Conservation (phyloP, 1,284 basidiomycete species). For the Takashimella tepidaria region DNA sequence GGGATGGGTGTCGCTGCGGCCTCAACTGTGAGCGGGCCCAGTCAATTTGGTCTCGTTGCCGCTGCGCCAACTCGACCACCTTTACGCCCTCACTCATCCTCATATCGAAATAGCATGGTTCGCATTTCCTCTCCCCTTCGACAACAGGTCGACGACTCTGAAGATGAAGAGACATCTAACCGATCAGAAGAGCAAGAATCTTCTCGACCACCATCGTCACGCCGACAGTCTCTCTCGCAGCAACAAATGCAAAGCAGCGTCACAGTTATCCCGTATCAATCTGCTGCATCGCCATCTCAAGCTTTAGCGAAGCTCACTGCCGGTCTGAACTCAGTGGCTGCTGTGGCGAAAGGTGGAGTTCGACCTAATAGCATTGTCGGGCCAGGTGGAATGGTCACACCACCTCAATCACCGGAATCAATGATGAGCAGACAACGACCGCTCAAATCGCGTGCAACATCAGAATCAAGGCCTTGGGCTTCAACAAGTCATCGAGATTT, state of each 20-base stretch:
- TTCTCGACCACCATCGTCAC: conserved; percentile 2
- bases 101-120: conserved; percentile 29
- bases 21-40: not conserved
- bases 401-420: conserved; percentile 23
- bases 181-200: conserved; percentile 3
- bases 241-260: too few species aligned
- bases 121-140: conserved; percentile 28
- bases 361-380: conserved; percentile 18
- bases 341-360: conserved; percentile 8
- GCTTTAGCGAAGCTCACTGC: not conserved
- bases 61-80: not conserved
- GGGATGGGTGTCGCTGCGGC: not conserved
- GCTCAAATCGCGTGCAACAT: conserved; percentile 2
- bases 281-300: not conserved
- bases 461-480: conserved; percentile 12
- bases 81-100: conserved; percentile 6
- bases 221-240: not conserved
- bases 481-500: conserved; percentile 12
- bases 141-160: conserved; percentile 24
- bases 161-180: not conserved
- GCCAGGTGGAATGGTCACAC: conserved; percentile 22
- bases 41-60: not conserved
- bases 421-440: conserved; percentile 19
- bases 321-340: not conserved
- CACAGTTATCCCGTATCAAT: too few species aligned